Evolutionary conservation across 2,329 filamentous ascomycete species (phyloP).

Genomic region (Ambrosiella cleistominuta): DNA sequence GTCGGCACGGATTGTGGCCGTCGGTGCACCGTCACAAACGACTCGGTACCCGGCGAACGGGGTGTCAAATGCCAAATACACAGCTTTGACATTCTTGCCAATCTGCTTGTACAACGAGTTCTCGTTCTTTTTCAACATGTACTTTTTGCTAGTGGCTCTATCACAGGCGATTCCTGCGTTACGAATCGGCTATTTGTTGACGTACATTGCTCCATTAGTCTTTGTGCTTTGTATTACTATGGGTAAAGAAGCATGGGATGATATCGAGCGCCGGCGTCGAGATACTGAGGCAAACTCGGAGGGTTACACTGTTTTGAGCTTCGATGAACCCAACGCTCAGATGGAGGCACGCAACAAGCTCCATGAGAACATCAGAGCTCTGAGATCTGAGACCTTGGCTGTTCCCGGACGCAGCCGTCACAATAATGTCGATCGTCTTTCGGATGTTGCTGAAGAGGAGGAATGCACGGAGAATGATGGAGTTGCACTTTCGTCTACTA

Average conservation of each 20-base stretch:
- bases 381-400: slow-evolving; percentile 27
- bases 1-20: slow-evolving; percentile 55
- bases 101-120: slow-evolving; percentile 96
- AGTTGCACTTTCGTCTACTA: slow-evolving; percentile 28
- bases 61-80: slow-evolving; percentile 96
- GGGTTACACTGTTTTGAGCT: slow-evolving; percentile 59
- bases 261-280: slow-evolving; percentile 67
- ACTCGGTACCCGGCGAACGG: slow-evolving; percentile 75
- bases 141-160: slow-evolving; percentile 85
- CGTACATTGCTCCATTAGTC: slow-evolving; percentile 78
- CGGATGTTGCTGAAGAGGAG: slow-evolving; percentile 55
- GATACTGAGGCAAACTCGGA: slow-evolving; percentile 93
- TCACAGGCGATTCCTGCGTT: slow-evolving; percentile 83
- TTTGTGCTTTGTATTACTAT: slow-evolving; percentile 87
- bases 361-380: slow-evolving; percentile 14
- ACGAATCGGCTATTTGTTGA: slow-evolving; percentile 84
- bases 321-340: slow-evolving; percentile 37
- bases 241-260: slow-evolving; percentile 89
- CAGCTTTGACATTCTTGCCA: slow-evolving; percentile 81
- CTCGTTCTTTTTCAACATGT: slow-evolving; percentile 99
- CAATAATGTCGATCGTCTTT: slow-evolving; percentile 24
- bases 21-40: slow-evolving; percentile 52
- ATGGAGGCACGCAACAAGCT: slow-evolving; percentile 17
- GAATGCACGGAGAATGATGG: slow-evolving; percentile 31
- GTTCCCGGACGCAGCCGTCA: slow-evolving; percentile 9